Evolutionary conservation across 352 stramenopile species (phyloP), one percentile per base, ranked within the genome.

Genomic region (Elongisporangium anandrum): DNA sequence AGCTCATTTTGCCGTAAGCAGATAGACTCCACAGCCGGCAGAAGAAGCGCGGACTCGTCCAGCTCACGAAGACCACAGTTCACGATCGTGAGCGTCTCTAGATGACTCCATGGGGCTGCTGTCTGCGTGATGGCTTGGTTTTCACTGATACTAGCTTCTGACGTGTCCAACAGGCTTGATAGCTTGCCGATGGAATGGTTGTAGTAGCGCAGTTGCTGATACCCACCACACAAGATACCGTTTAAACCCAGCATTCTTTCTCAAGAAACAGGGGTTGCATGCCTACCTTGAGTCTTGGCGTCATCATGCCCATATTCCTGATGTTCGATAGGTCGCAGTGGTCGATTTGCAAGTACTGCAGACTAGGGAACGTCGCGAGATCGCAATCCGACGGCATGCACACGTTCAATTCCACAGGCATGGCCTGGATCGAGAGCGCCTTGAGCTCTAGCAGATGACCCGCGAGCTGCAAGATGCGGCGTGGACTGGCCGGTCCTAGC

Each of bases 301-400:
- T 61, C 24, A 68, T 29, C 17, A 56, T 4, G 17, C 12, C 9
- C 52, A 64, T 9, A 38, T 61, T 51, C 49, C 48, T 48, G 15
- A 69, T 50, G 20, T 57, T 53, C 9, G 7, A n/a, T 9, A 58
- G 17, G 16, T 47, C 23, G 16, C 52, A 65, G 7, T 13, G 10
- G 23, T 69, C 58, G 17, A 69, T 29, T 13, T 50, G 53, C 20
- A 69, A 29, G 21, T 65, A 34, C 48, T 69, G 63, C 16, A 69
- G 12, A 6, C 52, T 50, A 16, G 63, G 63, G 22, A 69, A 69
- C 49, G 61, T 29, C n/a, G 52, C 47, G n/a, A 69, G n/a, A 45
- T 69, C 63, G 58, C 64, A 65, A 15, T 54, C 26, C 6, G 34
- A 21, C 2, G 63, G 63, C 17, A 49, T 52, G 8, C 34, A 15